These are phyloP conservation scores for Barnettozyma botsteinii DNA, from an alignment of 805 yeast genomes.

Conservation along the genomic window DNA sequence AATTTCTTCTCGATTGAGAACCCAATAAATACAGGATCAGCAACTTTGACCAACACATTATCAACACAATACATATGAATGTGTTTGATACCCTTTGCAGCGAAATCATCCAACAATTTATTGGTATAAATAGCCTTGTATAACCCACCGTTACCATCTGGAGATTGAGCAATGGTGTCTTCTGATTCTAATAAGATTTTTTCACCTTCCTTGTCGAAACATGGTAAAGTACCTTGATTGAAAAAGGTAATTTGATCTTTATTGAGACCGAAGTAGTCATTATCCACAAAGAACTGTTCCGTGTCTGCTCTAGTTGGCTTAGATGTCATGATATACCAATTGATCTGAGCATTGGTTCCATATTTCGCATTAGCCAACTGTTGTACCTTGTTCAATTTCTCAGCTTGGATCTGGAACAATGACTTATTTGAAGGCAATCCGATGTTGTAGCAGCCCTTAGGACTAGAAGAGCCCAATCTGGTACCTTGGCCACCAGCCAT, in stretches of 20 bases:
- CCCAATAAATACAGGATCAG: conserved; percentile 84
- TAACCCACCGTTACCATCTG: conserved; percentile 98
- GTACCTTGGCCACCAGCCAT: conserved; percentile 99
- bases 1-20: conserved; percentile 64
- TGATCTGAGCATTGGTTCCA: conserved; percentile 36
- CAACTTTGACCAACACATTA: conserved; percentile 84
- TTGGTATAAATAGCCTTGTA: conserved; percentile 73
- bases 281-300: conserved; percentile 55
- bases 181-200: conserved; percentile 59
- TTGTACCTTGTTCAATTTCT: conserved; percentile 64
- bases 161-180: conserved; percentile 66
- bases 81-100: conserved; percentile 67
- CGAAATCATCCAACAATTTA: conserved; percentile 63
- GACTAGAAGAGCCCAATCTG: conserved; percentile 80
- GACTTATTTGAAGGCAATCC: conserved; percentile 80
- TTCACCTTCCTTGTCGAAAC: conserved; percentile 65
- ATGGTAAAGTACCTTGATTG: conserved; percentile 94
- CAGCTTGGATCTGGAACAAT: conserved; percentile 90
- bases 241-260: conserved; percentile 64
- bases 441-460: conserved; percentile 92
- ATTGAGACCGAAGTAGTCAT: conserved; percentile 68
- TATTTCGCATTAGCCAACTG: conserved; percentile 38
- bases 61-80: conserved; percentile 97
- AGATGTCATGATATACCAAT: conserved; percentile 95
- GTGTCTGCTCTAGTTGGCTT: conserved; percentile 77